Conservation (phyloP, 768 basidiomycete genomes). For the Lenzites betulinus region DNA sequence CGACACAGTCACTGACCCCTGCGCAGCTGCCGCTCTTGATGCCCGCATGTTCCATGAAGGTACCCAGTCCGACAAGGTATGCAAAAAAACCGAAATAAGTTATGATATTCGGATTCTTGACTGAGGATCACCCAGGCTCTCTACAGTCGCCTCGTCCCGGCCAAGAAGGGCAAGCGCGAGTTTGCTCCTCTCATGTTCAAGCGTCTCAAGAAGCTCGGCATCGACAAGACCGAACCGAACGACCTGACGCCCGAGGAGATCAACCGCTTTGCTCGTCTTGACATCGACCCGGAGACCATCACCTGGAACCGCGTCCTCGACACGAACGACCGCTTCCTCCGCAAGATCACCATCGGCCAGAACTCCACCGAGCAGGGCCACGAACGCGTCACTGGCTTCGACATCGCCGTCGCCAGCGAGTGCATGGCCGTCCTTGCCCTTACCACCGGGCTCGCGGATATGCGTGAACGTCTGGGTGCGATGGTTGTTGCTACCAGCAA, state of each 20-base stretch:
- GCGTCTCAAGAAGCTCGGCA: slow-evolving; percentile 92
- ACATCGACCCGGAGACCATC: slow-evolving; percentile 87
- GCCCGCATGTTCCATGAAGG: slow-evolving; percentile 98
- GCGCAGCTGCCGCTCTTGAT: slow-evolving; percentile 87
- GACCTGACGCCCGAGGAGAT: slow-evolving; percentile 93
- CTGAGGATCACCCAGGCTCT: slow-evolving; percentile 53
- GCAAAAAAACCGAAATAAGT: neutral
- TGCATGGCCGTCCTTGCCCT: slow-evolving; percentile 97
- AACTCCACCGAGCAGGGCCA: slow-evolving; percentile 87
- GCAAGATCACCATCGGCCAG: slow-evolving; percentile 92
- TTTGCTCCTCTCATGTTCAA: slow-evolving; percentile 97
- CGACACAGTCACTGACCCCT: neutral
- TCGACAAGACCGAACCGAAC: slow-evolving; percentile 90
- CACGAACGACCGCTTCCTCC: slow-evolving; percentile 95
- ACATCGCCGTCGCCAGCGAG: slow-evolving; percentile 97
- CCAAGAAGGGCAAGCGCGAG: slow-evolving; percentile 91
- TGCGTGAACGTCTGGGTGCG: slow-evolving; percentile 87
- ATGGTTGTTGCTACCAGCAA: slow-evolving; percentile 98
- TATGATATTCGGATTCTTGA: neutral
- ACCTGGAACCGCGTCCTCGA: slow-evolving; percentile 99
- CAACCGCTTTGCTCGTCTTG: slow-evolving; percentile 85
- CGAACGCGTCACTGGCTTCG: slow-evolving; percentile 88
- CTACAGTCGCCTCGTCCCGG: slow-evolving; percentile 88
- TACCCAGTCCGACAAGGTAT: slow-evolving; percentile 89
- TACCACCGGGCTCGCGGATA: slow-evolving; percentile 84